phyloP scores from a whole-genome alignment of 2,329 filamentous ascomycete genomes.

The Arachnomyces sp. region DNA sequence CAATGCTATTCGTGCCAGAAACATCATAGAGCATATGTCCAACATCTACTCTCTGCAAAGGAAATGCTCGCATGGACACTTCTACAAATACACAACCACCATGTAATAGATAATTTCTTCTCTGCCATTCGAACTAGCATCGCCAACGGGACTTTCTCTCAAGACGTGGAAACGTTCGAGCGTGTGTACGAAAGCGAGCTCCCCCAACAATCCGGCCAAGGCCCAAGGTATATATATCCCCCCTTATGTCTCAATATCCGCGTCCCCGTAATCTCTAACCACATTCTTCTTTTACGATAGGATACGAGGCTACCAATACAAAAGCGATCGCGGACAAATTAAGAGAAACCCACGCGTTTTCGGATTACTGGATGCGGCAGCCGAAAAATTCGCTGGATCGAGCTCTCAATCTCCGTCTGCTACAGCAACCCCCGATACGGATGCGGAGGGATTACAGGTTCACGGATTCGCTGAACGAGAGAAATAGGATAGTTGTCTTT shows the following conservation, averaged over 20 bases:
- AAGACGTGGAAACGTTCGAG: constrained; percentile 54
- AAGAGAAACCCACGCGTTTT: constrained; percentile 64
- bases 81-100: constrained; percentile 85
- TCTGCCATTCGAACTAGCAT: constrained; percentile 60
- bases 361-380: constrained; percentile 49
- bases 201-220: constrained; percentile 65
- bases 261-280: background rate
- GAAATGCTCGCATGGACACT: constrained; percentile 97
- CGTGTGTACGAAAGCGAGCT: constrained; percentile 61
- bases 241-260: background rate
- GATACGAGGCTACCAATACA: constrained; percentile 74
- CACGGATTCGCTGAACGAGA: constrained; percentile 47
- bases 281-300: constrained; percentile 22
- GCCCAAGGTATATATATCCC: constrained; percentile 54
- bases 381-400: constrained; percentile 33
- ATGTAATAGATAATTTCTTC: constrained; percentile 67
- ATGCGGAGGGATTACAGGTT: constrained; percentile 45
- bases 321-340: constrained; percentile 54
- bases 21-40: constrained; percentile 80
- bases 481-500: too few relatives aligned
- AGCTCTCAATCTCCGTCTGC: constrained; percentile 45
- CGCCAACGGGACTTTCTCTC: constrained; percentile 45
- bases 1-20: constrained; percentile 73
- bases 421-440: constrained; percentile 41
- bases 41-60: constrained; percentile 79